These are phyloP conservation scores for Hemerocallis citrina DNA, from an alignment of 106 monocot genomes.

Conservation along the genomic window DNA sequence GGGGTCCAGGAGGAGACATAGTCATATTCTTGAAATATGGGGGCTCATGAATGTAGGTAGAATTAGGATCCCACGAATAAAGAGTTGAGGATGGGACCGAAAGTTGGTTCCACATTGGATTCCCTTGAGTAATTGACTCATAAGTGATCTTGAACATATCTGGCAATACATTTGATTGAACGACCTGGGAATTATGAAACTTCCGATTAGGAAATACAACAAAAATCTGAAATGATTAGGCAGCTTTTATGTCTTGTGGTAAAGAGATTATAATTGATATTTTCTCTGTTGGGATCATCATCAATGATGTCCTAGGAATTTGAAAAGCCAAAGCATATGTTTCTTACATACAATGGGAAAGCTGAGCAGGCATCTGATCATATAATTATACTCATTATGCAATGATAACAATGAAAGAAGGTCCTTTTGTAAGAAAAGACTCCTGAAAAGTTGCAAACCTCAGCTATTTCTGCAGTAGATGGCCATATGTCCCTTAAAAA, in stretches of 20 bases:
- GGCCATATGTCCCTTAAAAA: slow-evolving; percentile 89
- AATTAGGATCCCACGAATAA: slow-evolving; percentile 68
- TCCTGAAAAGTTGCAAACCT: slow-evolving; percentile 19
- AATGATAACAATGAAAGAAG: background rate
- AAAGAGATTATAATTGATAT: background rate
- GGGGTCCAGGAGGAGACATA: slow-evolving; percentile 64
- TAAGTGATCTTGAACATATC: slow-evolving; percentile 83
- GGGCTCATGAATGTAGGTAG: slow-evolving; percentile 80
- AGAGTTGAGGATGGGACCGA: slow-evolving; percentile 37
- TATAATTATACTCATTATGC: background rate
- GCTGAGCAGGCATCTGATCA: background rate
- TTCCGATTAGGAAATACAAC: background rate
- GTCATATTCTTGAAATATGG: slow-evolving; percentile 75
- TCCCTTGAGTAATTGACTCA: slow-evolving; percentile 66
- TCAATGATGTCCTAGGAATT: background rate
- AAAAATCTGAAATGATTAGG: background rate
- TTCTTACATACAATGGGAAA: background rate
- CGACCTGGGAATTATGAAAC: slow-evolving; percentile 24
- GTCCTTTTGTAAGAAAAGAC: background rate
- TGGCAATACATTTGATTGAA: slow-evolving; percentile 68
- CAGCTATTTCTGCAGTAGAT: slow-evolving; percentile 67
- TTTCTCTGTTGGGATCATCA: too few species aligned
- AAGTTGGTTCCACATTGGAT: slow-evolving; percentile 78
- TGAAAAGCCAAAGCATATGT: background rate
- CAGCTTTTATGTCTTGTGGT: background rate